Base-by-base conservation (phyloP, 768 basidiomycete species). In the Leccinum rimulosum region DNA sequence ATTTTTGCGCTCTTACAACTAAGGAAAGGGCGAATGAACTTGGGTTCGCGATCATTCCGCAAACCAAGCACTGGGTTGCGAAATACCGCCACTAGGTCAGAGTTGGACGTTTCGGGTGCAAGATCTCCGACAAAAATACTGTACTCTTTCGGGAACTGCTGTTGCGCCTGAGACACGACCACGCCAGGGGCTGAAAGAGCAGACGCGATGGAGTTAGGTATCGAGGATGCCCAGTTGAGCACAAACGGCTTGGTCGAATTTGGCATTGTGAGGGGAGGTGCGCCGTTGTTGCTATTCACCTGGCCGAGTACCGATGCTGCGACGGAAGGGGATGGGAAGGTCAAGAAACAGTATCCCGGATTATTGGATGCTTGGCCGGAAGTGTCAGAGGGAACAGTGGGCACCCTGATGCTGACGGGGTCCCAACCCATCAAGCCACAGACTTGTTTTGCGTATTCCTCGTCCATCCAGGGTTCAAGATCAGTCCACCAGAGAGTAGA, bases 1-100 rank as follows among this genome's bases (percentile, higher is more conserved):
- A 93, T 96, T 78, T 94, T 95, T 31, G 95, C 95, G 72, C 93
- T 95, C 78, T 93, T 94, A 76, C 93, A 95, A 71, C 92, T 95
- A 38, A 85, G 74, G 76, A 96, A 97, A 3, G 93, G 91, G 8
- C 86, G 82, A 55, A 95, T 93, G 64, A 93, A 90, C 72, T 91
- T 91, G 19, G 93, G 92, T 71, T 91, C 91, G 58, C 92, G 82
- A 70, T 94, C 91, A 68, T 88, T 89, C 59, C 91, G 83, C 55
- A 93, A 80, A 47, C 91, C 91, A 14, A 93, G 82, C 3, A 93
- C 88, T 0, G 93, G 93, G 72, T 95, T 93, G 68, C 92, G 87
- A 75, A 94, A 93, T 64, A 95, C 89, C 27, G 90, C 91, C 52
- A 96, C 92, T n/a, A 96, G 78, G 72, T 97, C 94, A n/a, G 90